Base-by-base conservation (phyloP, 495 filamentous ascomycete species). In the Neurospora sp. region DNA sequence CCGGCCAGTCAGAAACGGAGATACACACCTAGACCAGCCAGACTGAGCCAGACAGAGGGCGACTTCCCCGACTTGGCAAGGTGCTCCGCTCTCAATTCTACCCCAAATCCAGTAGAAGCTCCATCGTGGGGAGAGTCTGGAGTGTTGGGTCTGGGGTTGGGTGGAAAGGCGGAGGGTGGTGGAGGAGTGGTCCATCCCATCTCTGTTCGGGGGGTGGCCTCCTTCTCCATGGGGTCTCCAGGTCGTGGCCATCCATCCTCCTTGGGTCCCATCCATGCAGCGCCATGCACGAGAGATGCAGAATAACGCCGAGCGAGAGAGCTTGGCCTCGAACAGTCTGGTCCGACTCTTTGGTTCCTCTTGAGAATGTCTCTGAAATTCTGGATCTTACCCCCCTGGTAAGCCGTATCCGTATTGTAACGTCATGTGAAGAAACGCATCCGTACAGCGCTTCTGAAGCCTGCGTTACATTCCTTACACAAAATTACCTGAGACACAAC, bases 51-150 rank as follows among this genome's bases (percentile, higher is more conserved):
- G 74, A 74, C 77, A 71, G 72, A 44, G 37, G 69, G 70, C 77
- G 68, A 79, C 75, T 77, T 72, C 70, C 74, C 78, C 77, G 74
- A 75, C 78, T 78, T 79, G 78, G 79, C 75, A 77, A 73, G 74
- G 66, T 69, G 68, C 31, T 72, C 74, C 27, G 0, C 53, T 66
- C 53, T 27, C 53, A 66, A 61, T 61, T 61, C 53, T 61, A 61
- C 53, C 53, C 53, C 53, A 66, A 66, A 35, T 66, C 14, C 53
- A 66, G 7, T 1, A 14, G 27, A 61, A 35, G 53, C 27, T 35
- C 53, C 53, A 35, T 61, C 27, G 27, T 35, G 53, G 53, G 27
- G 53, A 35, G 53, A 35, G 53, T 61, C 53, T 61, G 53, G 53
- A 61, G 22, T 18, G 53, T 31, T 61, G 53, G 22, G 53, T 61